A percentile compares a stretch with the other conserved stretches of the same genome.
phyloP scores from a whole-genome alignment of 192 early-diverging fungal genomes.

The Pilaira anomala region DNA sequence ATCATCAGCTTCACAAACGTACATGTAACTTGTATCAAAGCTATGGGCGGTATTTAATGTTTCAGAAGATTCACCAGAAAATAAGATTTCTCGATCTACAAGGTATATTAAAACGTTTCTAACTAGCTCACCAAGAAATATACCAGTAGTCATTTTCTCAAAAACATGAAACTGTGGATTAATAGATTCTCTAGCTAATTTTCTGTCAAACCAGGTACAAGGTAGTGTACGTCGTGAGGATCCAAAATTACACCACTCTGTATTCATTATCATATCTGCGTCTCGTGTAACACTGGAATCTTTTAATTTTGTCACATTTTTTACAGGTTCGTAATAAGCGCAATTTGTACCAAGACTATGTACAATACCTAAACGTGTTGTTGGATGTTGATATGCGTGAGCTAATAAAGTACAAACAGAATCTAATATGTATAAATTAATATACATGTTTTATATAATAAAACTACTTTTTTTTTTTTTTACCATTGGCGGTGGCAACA shows the following conservation, averaged over 20 bases:
- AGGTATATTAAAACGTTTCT: constrained; percentile 77
- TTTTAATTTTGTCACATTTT: constrained; percentile 41
- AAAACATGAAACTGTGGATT: constrained; percentile 81
- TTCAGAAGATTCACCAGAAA: constrained; percentile 60
- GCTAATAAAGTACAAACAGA: constrained; percentile 88
- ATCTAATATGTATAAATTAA: constrained; percentile 56
- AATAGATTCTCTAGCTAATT: constrained; percentile 74
- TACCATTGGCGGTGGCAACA: constrained; percentile 41
- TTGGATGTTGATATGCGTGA: constrained; percentile 76
- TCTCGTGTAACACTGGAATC: constrained; percentile 12
- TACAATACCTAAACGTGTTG: constrained; percentile 80
- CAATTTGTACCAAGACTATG: constrained; percentile 94
- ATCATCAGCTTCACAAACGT: constrained; percentile 64
- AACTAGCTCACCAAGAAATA: constrained; percentile 86
- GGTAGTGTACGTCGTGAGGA: constrained; percentile 68
- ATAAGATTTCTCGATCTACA: constrained; percentile 75
- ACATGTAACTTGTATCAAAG: constrained; percentile 77
- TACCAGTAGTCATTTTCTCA: constrained; percentile 91
- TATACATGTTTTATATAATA: not conserved
- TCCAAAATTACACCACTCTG: constrained; percentile 92
- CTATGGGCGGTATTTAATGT: constrained; percentile 61
- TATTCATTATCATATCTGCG: constrained; percentile 85
- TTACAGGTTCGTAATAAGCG: constrained; percentile 59
- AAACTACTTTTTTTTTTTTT: not conserved
- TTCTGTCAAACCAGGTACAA: constrained; percentile 78